Conservation (phyloP, 768 basidiomycete genomes). For the Tulasnella calospora region DNA sequence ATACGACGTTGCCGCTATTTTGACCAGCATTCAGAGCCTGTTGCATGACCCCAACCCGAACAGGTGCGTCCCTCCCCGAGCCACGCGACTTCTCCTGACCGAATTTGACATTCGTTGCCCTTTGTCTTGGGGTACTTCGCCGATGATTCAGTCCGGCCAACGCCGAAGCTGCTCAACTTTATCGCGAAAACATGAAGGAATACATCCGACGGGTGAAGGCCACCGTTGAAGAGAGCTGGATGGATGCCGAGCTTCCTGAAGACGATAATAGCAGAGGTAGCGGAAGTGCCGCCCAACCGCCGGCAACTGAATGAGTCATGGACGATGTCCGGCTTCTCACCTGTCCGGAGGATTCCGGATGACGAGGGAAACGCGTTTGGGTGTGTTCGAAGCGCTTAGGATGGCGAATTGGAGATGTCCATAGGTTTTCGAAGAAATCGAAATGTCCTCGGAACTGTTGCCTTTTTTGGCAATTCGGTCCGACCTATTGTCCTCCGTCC, state of each 20-base stretch:
- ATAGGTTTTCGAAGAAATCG: neutral
- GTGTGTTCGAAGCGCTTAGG: neutral
- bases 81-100: conserved; percentile 4
- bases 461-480: neutral
- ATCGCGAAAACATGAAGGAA: conserved; percentile 97
- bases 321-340: neutral
- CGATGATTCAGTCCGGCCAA: conserved; percentile 76
- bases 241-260: conserved; percentile 52
- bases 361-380: neutral
- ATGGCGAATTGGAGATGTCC: conserved; percentile 1
- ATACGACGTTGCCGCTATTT: conserved; percentile 96
- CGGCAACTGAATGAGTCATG: neutral
- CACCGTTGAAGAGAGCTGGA: conserved; percentile 93
- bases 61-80: conserved; percentile 37
- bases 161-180: conserved; percentile 94
- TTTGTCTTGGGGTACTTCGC: neutral
- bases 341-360: neutral
- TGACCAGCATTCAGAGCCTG: conserved; percentile 92
- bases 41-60: conserved; percentile 98
- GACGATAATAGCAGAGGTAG: conserved; percentile 37
- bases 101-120: neutral
- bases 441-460: neutral
- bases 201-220: conserved; percentile 89
- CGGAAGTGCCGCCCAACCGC: neutral
- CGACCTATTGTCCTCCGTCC: neutral